Conservation (phyloP, 768 basidiomycete species). For the Mycena capillaripes region DNA sequence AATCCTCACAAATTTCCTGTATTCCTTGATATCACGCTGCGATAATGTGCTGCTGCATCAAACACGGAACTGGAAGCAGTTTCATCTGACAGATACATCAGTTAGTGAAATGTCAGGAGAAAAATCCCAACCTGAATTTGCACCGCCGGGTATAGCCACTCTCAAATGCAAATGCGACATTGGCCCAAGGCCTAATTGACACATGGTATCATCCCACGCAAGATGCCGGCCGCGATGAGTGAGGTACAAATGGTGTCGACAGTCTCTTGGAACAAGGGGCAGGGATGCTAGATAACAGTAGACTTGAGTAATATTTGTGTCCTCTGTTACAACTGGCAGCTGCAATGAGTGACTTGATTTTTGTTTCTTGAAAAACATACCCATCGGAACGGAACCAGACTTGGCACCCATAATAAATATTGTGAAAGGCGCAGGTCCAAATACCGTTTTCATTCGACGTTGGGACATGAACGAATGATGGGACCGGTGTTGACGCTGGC, state of each 20-base stretch:
- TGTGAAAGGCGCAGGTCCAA: background rate
- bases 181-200: background rate
- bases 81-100: background rate
- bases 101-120: background rate
- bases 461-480: conserved; percentile 1
- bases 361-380: background rate
- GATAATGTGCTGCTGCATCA: background rate
- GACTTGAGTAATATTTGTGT: background rate
- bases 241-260: background rate
- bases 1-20: conserved; percentile 6
- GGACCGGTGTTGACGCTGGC: background rate
- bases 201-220: background rate
- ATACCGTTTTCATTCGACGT: background rate
- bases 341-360: background rate
- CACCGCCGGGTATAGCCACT: background rate
- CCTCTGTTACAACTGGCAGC: background rate
- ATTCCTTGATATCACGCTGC: background rate
- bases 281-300: background rate
- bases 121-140: background rate
- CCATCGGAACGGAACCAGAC: background rate
- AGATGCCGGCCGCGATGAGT: background rate
- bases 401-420: background rate
- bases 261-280: background rate
- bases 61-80: no score
- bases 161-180: background rate